Conservation (phyloP, 1,284 basidiomycete genomes). For the Ceratobasidium papillatum region DNA sequence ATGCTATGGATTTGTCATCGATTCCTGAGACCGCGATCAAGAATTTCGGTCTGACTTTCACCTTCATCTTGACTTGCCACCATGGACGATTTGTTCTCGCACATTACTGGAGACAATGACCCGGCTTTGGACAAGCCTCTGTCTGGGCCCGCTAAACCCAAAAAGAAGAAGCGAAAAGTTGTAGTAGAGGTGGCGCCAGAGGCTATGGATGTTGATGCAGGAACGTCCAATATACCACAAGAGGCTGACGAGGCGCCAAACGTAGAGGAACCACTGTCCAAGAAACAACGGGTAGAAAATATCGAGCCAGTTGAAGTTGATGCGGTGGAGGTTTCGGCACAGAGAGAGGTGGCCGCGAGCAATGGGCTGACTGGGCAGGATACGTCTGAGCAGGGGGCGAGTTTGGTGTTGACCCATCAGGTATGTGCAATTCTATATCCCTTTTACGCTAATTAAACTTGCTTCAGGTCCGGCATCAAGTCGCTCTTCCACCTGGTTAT, state of each 20-base stretch:
- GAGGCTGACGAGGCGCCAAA: neutral
- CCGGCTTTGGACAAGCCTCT: conserved; percentile 20
- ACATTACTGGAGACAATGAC: conserved; percentile 32
- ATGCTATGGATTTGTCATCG: conserved; percentile 21
- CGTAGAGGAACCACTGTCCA: conserved; percentile 47
- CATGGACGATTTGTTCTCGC: conserved; percentile 36
- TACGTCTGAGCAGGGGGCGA: conserved; percentile 64
- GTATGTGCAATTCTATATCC: conserved; percentile 54
- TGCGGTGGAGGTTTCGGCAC: conserved; percentile 89
- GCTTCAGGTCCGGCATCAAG: conserved; percentile 86
- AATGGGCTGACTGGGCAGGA: conserved; percentile 78
- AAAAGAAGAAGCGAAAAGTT: conserved; percentile 28
- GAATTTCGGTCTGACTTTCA: conserved; percentile 18
- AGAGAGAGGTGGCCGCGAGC: conserved; percentile 85
- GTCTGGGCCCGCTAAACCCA: neutral
- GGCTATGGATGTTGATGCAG: conserved; percentile 26
- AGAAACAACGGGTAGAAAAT: conserved; percentile 63
- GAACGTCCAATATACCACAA: neutral
- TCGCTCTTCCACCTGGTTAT: conserved; percentile 93
- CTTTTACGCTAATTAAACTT: neutral
- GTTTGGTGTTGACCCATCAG: conserved; percentile 80
- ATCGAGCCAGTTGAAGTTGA: conserved; percentile 81
- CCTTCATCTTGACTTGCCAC: neutral
- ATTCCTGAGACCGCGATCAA: neutral
- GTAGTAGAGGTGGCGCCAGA: neutral